These are phyloP conservation scores for Penicillium ochrochloron DNA, from an alignment of 495 filamentous ascomycete species.

Conservation along the genomic window DNA sequence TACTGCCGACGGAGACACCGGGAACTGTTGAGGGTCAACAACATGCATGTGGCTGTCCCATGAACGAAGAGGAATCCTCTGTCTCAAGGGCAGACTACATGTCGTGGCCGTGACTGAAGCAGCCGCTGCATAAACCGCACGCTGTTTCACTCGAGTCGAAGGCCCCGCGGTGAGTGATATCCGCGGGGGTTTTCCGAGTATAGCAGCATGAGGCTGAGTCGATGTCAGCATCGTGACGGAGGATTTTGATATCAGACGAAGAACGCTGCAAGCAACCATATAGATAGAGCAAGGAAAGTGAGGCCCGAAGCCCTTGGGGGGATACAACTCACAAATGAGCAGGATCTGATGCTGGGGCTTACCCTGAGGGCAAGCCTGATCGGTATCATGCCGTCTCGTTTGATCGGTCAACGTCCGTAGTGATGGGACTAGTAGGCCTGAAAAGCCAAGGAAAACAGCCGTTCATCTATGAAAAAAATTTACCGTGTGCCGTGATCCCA, in stretches of 20 bases:
- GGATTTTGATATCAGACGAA: neutral
- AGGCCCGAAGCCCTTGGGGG: conserved; percentile 5
- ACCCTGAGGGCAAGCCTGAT: conserved; percentile 19
- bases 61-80: conserved; percentile 40
- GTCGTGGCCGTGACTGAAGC: neutral
- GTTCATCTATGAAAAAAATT: conserved; percentile 13
- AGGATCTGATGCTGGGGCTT: conserved; percentile 21
- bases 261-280: neutral
- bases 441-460: conserved; percentile 21
- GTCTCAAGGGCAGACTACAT: conserved; percentile 23
- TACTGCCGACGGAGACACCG: conserved; percentile 40
- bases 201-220: conserved; percentile 22
- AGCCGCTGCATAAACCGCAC: conserved; percentile 18
- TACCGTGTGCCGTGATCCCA: conserved; percentile 23
- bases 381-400: conserved; percentile 24
- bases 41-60: conserved; percentile 63
- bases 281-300: neutral
- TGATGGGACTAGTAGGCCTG: neutral
- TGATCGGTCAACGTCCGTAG: conserved; percentile 30
- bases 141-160: conserved; percentile 16
- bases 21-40: conserved; percentile 48
- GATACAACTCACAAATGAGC: conserved; percentile 27
- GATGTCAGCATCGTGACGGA: conserved; percentile 30
- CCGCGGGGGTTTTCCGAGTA: conserved; percentile 17
- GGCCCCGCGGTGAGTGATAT: conserved; percentile 21